Evolutionary conservation across 352 stramenopile species (phyloP), one percentile per base, ranked within the genome.

Genomic region (Phytophthora niederhauseri): DNA sequence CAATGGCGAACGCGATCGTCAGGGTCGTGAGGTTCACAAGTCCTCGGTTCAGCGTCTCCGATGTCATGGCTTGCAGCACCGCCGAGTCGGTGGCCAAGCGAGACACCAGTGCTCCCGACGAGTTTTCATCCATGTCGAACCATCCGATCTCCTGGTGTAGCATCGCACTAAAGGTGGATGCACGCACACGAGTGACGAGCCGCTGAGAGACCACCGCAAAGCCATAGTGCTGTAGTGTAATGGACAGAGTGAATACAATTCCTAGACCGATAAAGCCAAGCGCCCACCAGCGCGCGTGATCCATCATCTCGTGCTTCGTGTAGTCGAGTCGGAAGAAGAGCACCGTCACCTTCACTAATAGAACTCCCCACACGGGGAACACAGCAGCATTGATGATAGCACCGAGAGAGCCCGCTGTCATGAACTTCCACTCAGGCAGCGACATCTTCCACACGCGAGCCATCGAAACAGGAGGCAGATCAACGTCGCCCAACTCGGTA

Each of bases 41-140:
- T 1, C 74, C 69, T 60, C 80, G 66, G 36, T 88, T 85, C 4
- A 94, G 69, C 0, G 75, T 83, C 41, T 96, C 87, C 5, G 85
- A 88, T 0, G 88, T 90, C 65, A 91, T 87, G 4, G 81, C 77
- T 51, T 96, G 90, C 15, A 97, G 70, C 11, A 91, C 66, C 6
- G 87, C 85, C n/a, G 85, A 87, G 58, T 97, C 90, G 0, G 81
- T 95, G 4, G 87, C 81, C 20, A 97, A 77, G 1, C 89, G 80
- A 41, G 80, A 79, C 7, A 87, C 74, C 31, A 97, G 69, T 20
- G 87, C 85, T 36, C 90, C 90, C 0, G 87, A 86, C 2, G 78
- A 78, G 65, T 97, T 93, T 28, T 89, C 70, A 19, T 89, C 73
- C 46, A 77, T 58, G 57, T 97, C 89, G 49, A 96, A 97, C 82